Percentiles rank a stretch among this genome's conserved stretches.
These are phyloP conservation scores for Gentiana dahurica DNA, from an alignment of 257 asterid genomes.

Conservation along the genomic window DNA sequence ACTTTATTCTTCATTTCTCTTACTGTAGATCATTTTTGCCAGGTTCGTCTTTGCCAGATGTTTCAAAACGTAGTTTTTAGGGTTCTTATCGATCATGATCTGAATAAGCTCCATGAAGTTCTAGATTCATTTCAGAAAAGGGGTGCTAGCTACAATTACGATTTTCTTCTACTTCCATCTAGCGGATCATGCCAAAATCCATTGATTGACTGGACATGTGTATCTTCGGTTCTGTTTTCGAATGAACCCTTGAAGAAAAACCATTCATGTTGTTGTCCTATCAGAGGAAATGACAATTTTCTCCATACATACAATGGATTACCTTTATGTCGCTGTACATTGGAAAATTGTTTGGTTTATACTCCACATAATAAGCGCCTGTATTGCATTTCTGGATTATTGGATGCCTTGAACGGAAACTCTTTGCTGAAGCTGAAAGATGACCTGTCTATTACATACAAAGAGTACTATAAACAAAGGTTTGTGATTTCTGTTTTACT, in stretches of 20 bases:
- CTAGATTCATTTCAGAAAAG: conserved; percentile 7
- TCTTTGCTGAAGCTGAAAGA: conserved; percentile 26
- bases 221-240: conserved; percentile 23
- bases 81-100: conserved; percentile 37
- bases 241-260: not conserved
- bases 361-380: conserved; percentile 55
- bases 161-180: conserved; percentile 67
- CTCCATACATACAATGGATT: conserved; percentile 37
- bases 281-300: conserved; percentile 6
- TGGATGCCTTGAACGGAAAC: conserved; percentile 33
- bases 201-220: conserved; percentile 43
- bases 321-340: conserved; percentile 39
- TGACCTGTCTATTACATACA: conserved; percentile 39
- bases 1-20: not conserved
- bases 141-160: conserved; percentile 17
- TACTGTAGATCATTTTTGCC: conserved; percentile 12
- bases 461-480: conserved; percentile 33
- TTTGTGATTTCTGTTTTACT: conserved; percentile 12
- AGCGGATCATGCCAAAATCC: conserved; percentile 7
- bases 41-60: conserved; percentile 40
- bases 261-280: conserved; percentile 13
- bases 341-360: conserved; percentile 52
- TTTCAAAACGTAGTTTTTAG: conserved; percentile 48
- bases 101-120: conserved; percentile 24
- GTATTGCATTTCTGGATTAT: conserved; percentile 34